Percentiles rank a stretch among this genome's conserved stretches.
phyloP scores from a whole-genome alignment of 768 basidiomycete species.

The Piloderma croceum region DNA sequence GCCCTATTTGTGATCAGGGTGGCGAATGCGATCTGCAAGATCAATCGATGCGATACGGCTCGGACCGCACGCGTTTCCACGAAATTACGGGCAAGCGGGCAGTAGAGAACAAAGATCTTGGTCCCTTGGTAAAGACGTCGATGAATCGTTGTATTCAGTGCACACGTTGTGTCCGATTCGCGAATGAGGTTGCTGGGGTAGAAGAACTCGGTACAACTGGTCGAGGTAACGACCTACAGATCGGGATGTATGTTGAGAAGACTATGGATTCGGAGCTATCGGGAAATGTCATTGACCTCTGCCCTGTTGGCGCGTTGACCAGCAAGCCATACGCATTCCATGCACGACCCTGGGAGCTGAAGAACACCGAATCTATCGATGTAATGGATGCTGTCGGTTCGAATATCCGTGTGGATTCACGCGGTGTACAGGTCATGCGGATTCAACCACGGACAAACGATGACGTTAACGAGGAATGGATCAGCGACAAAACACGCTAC shows the following conservation, averaged over 20 bases:
- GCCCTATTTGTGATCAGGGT: slow-evolving; percentile 98
- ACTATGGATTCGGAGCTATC: slow-evolving; percentile 96
- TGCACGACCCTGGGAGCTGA: slow-evolving; percentile 96
- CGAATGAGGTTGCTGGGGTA: slow-evolving; percentile 98
- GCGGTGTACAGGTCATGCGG: slow-evolving; percentile 95
- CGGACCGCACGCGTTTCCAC: slow-evolving; percentile 96
- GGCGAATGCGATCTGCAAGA: slow-evolving; percentile 99
- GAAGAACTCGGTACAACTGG: slow-evolving; percentile 97
- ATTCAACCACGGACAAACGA: slow-evolving; percentile 95
- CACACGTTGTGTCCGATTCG: slow-evolving; percentile 97
- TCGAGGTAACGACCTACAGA: slow-evolving; percentile 96
- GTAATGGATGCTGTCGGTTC: slow-evolving; percentile 93
- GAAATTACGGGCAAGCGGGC: slow-evolving; percentile 98
- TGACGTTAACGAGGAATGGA: slow-evolving; percentile 99
- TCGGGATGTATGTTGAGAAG: slow-evolving; percentile 97
- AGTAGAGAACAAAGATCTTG: slow-evolving; percentile 96
- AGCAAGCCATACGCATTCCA: slow-evolving; percentile 99
- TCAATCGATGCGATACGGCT: slow-evolving; percentile 98
- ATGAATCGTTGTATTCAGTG: slow-evolving; percentile 99
- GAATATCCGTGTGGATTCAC: slow-evolving; percentile 93
- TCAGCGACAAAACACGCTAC: slow-evolving; percentile 97
- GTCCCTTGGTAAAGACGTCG: slow-evolving; percentile 95
- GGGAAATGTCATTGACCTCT: slow-evolving; percentile 94
- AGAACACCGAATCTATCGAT: slow-evolving; percentile 95
- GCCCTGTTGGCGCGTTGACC: slow-evolving; percentile 96